A percentile compares a stretch with the other conserved stretches of the same genome.
Conservation (phyloP, 2,329 filamentous ascomycete species). For the Thermomyces lanuginosus region DNA sequence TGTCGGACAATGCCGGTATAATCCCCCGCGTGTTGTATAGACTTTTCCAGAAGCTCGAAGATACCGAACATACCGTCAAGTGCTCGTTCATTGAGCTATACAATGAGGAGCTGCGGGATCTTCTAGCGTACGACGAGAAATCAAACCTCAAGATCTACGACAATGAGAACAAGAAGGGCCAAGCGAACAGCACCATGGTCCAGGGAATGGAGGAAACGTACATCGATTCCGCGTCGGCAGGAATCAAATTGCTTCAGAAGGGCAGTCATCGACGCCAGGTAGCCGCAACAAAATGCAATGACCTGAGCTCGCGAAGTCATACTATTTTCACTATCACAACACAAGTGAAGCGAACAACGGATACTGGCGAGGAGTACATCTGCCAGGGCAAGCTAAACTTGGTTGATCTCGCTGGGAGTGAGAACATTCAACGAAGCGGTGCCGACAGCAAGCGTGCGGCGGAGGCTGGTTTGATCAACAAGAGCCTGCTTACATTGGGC, state of each 20-base stretch:
- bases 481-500: slow-evolving; percentile 83
- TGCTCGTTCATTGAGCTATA: slow-evolving; percentile 98
- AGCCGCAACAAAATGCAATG: slow-evolving; percentile 99
- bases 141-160: slow-evolving; percentile 91
- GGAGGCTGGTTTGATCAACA: slow-evolving; percentile 94
- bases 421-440: slow-evolving; percentile 92
- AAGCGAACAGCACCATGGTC: slow-evolving; percentile 60
- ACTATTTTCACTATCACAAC: slow-evolving; percentile 95
- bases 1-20: slow-evolving; percentile 85
- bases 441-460: slow-evolving; percentile 95
- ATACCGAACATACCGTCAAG: slow-evolving; percentile 75
- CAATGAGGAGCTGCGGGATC: slow-evolving; percentile 87
- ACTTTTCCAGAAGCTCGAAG: slow-evolving; percentile 72
- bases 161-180: slow-evolving; percentile 59
- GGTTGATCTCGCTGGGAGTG: slow-evolving; percentile 89
- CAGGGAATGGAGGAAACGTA: slow-evolving; percentile 97
- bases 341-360: slow-evolving; percentile 64
- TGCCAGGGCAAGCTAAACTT: slow-evolving; percentile 88
- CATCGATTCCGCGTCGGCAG: slow-evolving; percentile 68
- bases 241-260: slow-evolving; percentile 73
- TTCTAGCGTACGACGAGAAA: slow-evolving; percentile 66
- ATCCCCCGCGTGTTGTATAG: slow-evolving; percentile 80
- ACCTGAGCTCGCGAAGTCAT: slow-evolving; percentile 89
- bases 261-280: slow-evolving; percentile 92
- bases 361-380: slow-evolving; percentile 77